These are phyloP conservation scores for Chalciporus piperatus DNA, from an alignment of 768 basidiomycete species.

Conservation along the genomic window DNA sequence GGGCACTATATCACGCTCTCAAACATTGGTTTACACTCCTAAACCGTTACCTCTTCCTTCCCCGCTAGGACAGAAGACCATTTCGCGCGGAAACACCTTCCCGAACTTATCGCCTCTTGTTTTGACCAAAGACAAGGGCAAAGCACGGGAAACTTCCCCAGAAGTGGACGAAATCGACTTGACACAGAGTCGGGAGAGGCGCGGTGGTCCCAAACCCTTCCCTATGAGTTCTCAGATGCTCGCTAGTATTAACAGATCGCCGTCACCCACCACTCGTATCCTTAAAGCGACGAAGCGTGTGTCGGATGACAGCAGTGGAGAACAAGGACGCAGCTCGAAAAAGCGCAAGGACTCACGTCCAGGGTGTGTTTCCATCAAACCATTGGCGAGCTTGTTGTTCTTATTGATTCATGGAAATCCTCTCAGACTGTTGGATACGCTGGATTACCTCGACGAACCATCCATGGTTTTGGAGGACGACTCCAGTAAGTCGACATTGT, in stretches of 20 bases:
- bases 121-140: conserved; percentile 16
- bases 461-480: conserved; percentile 33
- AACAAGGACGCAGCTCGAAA: conserved; percentile 28
- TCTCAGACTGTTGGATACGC: conserved; percentile 4
- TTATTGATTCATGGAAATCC: neutral
- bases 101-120: conserved; percentile 26
- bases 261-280: conserved; percentile 15
- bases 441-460: conserved; percentile 19
- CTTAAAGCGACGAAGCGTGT: conserved; percentile 25
- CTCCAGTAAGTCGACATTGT: conserved; percentile 34
- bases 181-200: neutral
- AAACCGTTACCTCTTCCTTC: conserved; percentile 21
- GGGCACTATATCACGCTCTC: conserved; percentile 6
- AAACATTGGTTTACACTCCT: neutral
- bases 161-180: conserved; percentile 1
- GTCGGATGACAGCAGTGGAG: conserved; percentile 32
- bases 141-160: conserved; percentile 4
- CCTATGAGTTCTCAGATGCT: conserved; percentile 50
- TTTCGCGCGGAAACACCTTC: conserved; percentile 17
- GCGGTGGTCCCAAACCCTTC: conserved; percentile 33
- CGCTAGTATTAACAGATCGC: conserved; percentile 34
- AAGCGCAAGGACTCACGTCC: conserved; percentile 30
- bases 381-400: conserved; percentile 9
- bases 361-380: conserved; percentile 10
- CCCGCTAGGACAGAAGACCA: conserved; percentile 9